Evolutionary conservation across 2,329 filamentous ascomycete species (phyloP).

Genomic region (Fusarium setosum): DNA sequence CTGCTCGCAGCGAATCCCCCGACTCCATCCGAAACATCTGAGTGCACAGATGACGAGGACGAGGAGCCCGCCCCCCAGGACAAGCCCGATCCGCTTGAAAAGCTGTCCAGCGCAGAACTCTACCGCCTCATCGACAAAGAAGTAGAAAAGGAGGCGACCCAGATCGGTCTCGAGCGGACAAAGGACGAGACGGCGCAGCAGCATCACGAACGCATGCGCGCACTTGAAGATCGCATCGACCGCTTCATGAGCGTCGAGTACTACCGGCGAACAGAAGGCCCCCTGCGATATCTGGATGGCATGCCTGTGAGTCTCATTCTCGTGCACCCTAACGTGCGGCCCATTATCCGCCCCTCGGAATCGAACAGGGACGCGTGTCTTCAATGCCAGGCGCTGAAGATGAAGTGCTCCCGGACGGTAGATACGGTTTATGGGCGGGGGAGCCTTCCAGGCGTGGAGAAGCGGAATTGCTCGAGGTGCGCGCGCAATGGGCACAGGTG

Average conservation of each 20-base stretch:
- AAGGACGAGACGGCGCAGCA: conserved; percentile 5
- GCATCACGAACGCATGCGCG: conserved; percentile 16
- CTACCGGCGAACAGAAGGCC: conserved; percentile 4
- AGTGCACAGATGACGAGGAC: not conserved
- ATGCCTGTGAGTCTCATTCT: conserved; percentile 35
- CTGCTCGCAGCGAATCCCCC: too few relatives aligned
- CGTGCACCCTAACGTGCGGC: conserved; percentile 27
- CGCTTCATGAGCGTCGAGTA: conserved; percentile 7
- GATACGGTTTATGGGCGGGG: not conserved
- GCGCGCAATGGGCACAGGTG: conserved; percentile 41
- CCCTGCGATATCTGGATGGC: conserved; percentile 44
- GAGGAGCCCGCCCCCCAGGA: not conserved
- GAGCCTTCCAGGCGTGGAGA: conserved; percentile 56
- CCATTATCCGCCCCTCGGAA: not conserved
- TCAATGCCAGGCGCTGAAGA: conserved; percentile 34
- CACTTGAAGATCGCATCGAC: conserved; percentile 25
- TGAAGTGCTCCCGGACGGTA: conserved; percentile 40
- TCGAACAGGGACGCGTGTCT: conserved; percentile 30
- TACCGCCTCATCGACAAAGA: conserved; percentile 19
- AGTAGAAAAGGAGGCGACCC: conserved; percentile 6
- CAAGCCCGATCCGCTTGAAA: not conserved
- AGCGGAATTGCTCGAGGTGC: conserved; percentile 47
- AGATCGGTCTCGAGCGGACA: conserved; percentile 3
- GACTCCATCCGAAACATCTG: too few relatives aligned
- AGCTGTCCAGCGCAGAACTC: conserved; percentile 14